Evolutionary conservation across 352 stramenopile species (phyloP).

Genomic region (Pythium biforme): DNA sequence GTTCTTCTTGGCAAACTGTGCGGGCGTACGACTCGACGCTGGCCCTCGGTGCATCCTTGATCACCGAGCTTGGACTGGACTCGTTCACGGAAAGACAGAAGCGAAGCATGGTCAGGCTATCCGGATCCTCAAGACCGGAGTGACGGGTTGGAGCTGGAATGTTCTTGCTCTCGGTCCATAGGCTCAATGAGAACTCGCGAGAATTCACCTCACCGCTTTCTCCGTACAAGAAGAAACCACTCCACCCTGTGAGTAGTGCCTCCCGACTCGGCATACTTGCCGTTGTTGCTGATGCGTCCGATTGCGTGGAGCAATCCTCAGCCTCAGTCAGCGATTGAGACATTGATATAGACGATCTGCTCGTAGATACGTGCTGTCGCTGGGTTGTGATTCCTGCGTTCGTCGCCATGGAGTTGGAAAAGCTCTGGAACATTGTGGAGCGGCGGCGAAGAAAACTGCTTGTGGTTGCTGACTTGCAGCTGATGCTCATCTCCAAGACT

Average conservation of each 20-base stretch:
- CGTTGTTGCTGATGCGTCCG: neutral
- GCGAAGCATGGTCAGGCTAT: neutral
- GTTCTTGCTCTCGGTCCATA: neutral
- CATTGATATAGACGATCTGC: conserved; percentile 4
- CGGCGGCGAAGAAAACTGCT: neutral
- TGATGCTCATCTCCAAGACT: conserved; percentile 11
- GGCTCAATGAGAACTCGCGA: neutral
- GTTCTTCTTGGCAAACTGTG: neutral
- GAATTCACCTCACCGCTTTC: neutral
- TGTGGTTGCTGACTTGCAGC: neutral
- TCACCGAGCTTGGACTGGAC: neutral
- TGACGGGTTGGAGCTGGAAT: neutral
- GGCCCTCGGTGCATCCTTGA: neutral
- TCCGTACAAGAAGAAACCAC: conserved; percentile 1
- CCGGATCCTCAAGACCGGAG: conserved; percentile 1
- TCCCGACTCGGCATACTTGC: neutral
- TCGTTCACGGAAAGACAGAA: neutral
- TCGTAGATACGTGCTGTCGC: neutral
- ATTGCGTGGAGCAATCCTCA: neutral
- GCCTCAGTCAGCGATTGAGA: conserved; percentile 7
- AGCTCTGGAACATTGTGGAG: conserved; percentile 15
- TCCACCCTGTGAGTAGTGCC: conserved; percentile 7
- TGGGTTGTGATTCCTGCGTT: neutral
- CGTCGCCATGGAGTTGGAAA: neutral
- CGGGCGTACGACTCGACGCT: no score